Conservation (phyloP, 1,284 basidiomycete species). For the Ceratorhiza oryzae-sativae region DNA sequence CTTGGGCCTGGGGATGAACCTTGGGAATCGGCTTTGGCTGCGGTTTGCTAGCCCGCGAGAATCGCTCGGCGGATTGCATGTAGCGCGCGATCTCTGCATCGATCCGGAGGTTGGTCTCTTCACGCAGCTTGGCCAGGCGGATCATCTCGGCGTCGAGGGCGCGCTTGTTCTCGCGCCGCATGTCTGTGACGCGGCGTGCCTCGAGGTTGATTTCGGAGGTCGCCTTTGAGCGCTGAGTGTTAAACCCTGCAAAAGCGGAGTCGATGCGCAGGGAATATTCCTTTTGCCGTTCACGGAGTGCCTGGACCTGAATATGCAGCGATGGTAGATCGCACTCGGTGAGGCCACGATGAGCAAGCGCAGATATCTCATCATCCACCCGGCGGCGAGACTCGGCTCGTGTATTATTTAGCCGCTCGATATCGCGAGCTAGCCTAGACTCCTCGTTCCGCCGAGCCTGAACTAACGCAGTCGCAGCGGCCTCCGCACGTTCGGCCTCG, state of each 20-base stretch:
- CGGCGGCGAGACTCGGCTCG: conserved; percentile 15
- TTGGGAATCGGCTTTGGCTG: conserved; percentile 1
- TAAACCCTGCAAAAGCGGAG: conserved; percentile 22
- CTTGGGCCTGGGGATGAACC: neutral
- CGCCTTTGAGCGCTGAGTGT: conserved; percentile 29
- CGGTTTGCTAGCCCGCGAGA: conserved; percentile 26
- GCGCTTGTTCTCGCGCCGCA: conserved; percentile 34
- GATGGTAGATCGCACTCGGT: conserved; percentile 31
- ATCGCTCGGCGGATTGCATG: conserved; percentile 28
- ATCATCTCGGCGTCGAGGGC: conserved; percentile 18
- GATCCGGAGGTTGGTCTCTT: conserved; percentile 14
- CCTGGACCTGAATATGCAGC: conserved; percentile 28
- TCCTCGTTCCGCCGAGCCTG: conserved; percentile 35
- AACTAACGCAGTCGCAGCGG: conserved; percentile 14
- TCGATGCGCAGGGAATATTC: conserved; percentile 10
- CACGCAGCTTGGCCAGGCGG: conserved; percentile 17
- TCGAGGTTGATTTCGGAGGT: conserved; percentile 28
- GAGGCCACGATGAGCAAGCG: conserved; percentile 28
- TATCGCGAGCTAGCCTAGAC: neutral
- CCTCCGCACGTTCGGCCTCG: conserved; percentile 29
- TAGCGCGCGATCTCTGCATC: conserved; percentile 23
- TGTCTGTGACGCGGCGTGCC: conserved; percentile 11
- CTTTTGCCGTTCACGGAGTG: conserved; percentile 28
- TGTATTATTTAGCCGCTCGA: conserved; percentile 18
- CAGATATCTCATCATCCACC: conserved; percentile 24